Percentiles rank a stretch among this genome's conserved stretches.
Conservation (phyloP, 2,329 filamentous ascomycete species). For the Fonsecaea nubica region DNA sequence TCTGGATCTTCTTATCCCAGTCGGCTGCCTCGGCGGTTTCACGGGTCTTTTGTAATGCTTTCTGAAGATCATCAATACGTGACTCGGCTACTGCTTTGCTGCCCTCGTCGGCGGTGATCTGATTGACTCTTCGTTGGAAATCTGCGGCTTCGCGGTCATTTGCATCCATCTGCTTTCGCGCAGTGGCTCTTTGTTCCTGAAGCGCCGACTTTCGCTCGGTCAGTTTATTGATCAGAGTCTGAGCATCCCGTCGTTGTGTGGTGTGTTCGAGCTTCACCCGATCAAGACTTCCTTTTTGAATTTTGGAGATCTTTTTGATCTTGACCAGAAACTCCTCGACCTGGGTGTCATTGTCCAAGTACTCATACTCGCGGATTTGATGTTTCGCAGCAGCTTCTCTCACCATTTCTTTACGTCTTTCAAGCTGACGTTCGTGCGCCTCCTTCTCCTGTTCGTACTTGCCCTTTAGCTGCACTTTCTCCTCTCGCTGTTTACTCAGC, state of each 20-base stretch:
- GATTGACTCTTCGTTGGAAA: slow-evolving; percentile 72
- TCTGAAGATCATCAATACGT: slow-evolving; percentile 72
- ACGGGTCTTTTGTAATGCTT: slow-evolving; percentile 66
- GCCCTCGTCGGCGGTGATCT: slow-evolving; percentile 86
- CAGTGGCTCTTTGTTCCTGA: slow-evolving; percentile 74
- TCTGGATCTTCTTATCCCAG: slow-evolving; percentile 74
- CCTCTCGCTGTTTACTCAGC: slow-evolving; percentile 32
- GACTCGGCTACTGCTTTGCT: slow-evolving; percentile 77
- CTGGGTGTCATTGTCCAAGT: slow-evolving; percentile 74
- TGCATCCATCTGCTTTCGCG: slow-evolving; percentile 72
- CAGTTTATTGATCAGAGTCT: slow-evolving; percentile 72
- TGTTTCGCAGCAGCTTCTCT: slow-evolving; percentile 78
- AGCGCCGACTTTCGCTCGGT: slow-evolving; percentile 75
- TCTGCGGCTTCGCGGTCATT: slow-evolving; percentile 74
- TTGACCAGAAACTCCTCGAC: slow-evolving; percentile 78
- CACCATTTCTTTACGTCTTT: slow-evolving; percentile 73
- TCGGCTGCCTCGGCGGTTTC: slow-evolving; percentile 67
- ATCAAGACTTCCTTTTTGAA: slow-evolving; percentile 81
- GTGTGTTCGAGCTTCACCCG: slow-evolving; percentile 74
- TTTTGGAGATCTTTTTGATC: slow-evolving; percentile 74
- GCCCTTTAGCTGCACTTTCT: slow-evolving; percentile 63
- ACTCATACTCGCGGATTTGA: slow-evolving; percentile 83
- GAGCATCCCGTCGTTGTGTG: slow-evolving; percentile 75
- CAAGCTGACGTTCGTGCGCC: slow-evolving; percentile 80
- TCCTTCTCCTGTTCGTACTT: slow-evolving; percentile 85